phyloP scores from a whole-genome alignment of 768 basidiomycete species.

The Hericium alpestre region DNA sequence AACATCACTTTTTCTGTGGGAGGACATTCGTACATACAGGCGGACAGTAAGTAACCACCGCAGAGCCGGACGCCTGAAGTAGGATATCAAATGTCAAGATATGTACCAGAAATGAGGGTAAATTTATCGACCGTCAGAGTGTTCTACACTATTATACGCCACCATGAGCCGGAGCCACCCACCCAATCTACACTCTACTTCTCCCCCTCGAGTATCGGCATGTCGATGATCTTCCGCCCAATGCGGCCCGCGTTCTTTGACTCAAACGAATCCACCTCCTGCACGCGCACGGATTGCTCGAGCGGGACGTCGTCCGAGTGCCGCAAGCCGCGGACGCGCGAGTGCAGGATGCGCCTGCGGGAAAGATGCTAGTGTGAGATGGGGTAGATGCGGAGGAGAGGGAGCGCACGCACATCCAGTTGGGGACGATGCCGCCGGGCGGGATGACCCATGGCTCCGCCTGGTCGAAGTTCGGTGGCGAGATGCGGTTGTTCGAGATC shows the following conservation, averaged over 20 bases:
- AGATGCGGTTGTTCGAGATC: slow-evolving; percentile 44
- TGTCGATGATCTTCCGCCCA: neutral
- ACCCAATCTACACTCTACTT: neutral
- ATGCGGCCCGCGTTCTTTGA: neutral
- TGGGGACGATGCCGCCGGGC: slow-evolving; percentile 56
- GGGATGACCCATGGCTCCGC: slow-evolving; percentile 66
- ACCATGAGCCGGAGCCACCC: no score
- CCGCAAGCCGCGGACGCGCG: neutral
- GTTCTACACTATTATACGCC: no score
- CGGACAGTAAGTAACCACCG: no score
- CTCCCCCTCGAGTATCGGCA: neutral
- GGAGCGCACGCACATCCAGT: slow-evolving; percentile 41
- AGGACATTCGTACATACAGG: no score
- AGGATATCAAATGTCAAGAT: no score
- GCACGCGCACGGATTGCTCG: neutral
- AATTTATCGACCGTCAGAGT: no score
- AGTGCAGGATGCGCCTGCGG: neutral
- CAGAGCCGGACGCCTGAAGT: no score
- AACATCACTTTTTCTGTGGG: no score
- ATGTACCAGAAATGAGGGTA: no score
- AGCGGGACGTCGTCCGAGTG: neutral
- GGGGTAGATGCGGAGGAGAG: neutral
- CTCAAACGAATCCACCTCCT: neutral
- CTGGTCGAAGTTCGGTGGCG: slow-evolving; percentile 52
- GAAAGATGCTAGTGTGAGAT: neutral